Percentiles rank a stretch among this genome's conserved stretches.
phyloP scores from a whole-genome alignment of 352 stramenopile genomes.

The Saprolegnia diclina region DNA sequence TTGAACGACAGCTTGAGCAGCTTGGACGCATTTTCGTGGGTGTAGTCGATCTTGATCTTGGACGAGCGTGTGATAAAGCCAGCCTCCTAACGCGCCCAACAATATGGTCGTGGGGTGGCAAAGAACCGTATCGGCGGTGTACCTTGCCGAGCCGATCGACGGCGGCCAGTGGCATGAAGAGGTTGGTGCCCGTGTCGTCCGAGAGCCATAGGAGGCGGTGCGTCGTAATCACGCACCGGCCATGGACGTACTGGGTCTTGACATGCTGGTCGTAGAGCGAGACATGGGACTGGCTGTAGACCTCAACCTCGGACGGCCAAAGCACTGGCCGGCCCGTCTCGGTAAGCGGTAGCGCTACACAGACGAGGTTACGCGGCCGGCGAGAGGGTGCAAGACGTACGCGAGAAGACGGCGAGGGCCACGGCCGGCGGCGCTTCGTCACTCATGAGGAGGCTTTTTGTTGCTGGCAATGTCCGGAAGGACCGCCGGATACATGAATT shows the following conservation, averaged over 20 bases:
- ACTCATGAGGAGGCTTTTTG: neutral
- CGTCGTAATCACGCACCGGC: constrained; percentile 74
- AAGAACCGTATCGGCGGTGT: neutral
- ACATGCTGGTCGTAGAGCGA: constrained; percentile 73
- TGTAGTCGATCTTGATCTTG: constrained; percentile 68
- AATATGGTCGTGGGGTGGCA: neutral
- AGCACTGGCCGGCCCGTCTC: constrained; percentile 61
- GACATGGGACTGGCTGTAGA: constrained; percentile 82
- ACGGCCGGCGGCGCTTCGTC: neutral
- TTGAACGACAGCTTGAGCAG: constrained; percentile 86
- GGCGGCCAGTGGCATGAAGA: constrained; percentile 16
- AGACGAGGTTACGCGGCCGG: neutral
- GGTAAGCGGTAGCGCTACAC: constrained; percentile 58
- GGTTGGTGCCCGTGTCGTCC: constrained; percentile 13
- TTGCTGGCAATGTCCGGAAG: too few relatives aligned
- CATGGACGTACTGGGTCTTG: constrained; percentile 64
- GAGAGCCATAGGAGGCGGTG: constrained; percentile 66
- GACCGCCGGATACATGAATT: too few relatives aligned
- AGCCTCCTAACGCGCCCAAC: constrained; percentile 49
- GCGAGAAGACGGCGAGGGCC: neutral
- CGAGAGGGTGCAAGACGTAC: neutral
- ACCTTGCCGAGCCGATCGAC: constrained; percentile 24
- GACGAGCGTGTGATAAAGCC: constrained; percentile 78
- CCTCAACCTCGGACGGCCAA: constrained; percentile 78
- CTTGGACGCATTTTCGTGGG: neutral